These are phyloP conservation scores for Solanum chiquidenum DNA, from an alignment of 257 asterid genomes.

Conservation along the genomic window DNA sequence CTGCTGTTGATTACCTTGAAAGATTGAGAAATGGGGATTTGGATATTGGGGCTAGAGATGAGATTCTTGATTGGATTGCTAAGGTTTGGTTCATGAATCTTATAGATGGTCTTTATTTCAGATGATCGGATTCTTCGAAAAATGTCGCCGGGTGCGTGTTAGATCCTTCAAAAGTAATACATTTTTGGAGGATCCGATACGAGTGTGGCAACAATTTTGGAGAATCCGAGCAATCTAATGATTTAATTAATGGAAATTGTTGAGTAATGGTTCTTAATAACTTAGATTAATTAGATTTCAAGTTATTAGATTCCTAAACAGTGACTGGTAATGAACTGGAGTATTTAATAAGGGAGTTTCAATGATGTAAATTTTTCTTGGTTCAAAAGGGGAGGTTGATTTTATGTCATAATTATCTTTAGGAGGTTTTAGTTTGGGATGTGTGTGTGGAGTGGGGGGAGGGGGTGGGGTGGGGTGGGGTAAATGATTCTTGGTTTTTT, in stretches of 20 bases:
- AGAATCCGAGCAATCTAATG: background rate
- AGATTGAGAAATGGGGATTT: conserved; percentile 33
- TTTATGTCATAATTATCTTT: background rate
- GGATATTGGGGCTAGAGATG: conserved; percentile 23
- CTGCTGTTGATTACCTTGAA: conserved; percentile 24
- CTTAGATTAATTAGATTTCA: background rate
- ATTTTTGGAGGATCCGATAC: background rate
- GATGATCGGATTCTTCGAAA: background rate
- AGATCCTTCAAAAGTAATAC: background rate
- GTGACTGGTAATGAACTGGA: background rate
- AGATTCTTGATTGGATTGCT: conserved; percentile 31
- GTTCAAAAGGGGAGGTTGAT: conserved; percentile 6
- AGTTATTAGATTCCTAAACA: background rate
- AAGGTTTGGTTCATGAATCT: conserved; percentile 15
- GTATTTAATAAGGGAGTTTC: background rate
- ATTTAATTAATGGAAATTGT: background rate
- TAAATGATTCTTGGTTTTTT: conserved; percentile 4
- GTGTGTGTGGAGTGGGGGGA: background rate
- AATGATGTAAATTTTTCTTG: background rate
- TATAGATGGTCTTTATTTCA: background rate
- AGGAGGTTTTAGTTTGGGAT: background rate
- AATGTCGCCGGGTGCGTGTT: background rate
- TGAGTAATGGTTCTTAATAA: background rate
- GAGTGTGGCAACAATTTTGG: background rate
- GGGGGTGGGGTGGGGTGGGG: background rate